Base-by-base conservation (phyloP, 805 yeast genomes). In the Candida saitoana region DNA sequence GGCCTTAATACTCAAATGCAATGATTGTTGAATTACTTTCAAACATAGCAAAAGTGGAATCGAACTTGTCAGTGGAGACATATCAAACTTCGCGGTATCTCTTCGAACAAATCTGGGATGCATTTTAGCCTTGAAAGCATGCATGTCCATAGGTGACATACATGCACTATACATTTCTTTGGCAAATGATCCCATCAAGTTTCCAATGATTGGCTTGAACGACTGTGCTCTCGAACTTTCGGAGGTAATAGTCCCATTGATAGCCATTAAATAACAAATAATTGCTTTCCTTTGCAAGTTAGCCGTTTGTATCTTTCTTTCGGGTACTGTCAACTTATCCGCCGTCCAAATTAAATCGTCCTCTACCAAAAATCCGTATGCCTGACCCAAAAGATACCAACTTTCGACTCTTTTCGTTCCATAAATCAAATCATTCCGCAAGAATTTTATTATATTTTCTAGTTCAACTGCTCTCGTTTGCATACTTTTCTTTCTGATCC, bases 281-380 rank as follows among this genome's bases (percentile, higher is more conserved):
- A 91, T 59, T 0, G 96, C 72, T 51, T 75, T 82, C 44, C 84
- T 72, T 58, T 88, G 96, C 3, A 77, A 55, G 4, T 72, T 61
- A 0, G 89, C 87, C 0, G 88, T 83, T 0, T 63, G 58, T 3
- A 63, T 63, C 52, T 83, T 83, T 46, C 80, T 72, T 4, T 84
- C 93, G 0, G 70, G 55, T 0, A 76, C 69, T 39, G 82, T 82
- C 29, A 88, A 62, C 53, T 85, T 85, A 52, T 90, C 96, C 0
- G 96, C 81, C 1, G 91, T 85, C 95, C 96, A 88, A n/a, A 87
- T 79, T 42, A 93, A 62, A 48, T 87, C 96, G 58, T 89, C 96
- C 49, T 91, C 97, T 0, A 84, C 95, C 32, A 86, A 65, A 43
- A 71, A 80, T 0, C 89, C 82, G 50, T 75, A 89, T 0, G 91